Evolutionary conservation across 257 asterid species (phyloP), one percentile per base, ranked within the genome.

Genomic region (Perilla frutescens): DNA sequence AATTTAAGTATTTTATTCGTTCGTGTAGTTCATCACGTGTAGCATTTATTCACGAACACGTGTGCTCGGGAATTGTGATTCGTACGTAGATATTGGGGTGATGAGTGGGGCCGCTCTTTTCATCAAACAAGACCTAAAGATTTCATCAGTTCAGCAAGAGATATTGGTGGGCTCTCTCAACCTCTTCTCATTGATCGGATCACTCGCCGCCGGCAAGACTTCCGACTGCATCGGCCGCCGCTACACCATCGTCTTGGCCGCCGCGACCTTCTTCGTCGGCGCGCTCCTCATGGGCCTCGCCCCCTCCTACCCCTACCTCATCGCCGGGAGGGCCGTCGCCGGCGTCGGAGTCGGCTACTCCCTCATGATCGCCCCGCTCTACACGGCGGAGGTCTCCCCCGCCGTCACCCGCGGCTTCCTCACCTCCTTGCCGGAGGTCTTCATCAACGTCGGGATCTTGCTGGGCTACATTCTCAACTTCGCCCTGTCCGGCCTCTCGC

Each of bases 331-430:
- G 56, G 67, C 76, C 20, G 69, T 90, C 2, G 96, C 97, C 70
- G 97, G 96, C 7, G 68, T 88, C 29, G 96, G 97, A 1, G 96
- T 92, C 11, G 97, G 96, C 0, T 92, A 77, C 71, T 85, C 96
- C 0, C 89, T 92, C 62, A 92, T 90, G 97, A 88, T 90, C 15
- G 96, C 97, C 2, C 97, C 97, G 7, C 86, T 92, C 3, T 92
- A 92, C 85, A 85, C 93, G 13, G 87, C 92, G 6, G 96, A 92
- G 83, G 62, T 90, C 31, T 92, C 97, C 7, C 96, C 96, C 20
- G 80, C 91, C 49, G 71, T 76, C 81, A 80, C 96, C 10, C 96
- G 97, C 20, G 96, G 97, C 44, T 82, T 92, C 72, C 87, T 92
- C 37, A 75, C 97, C 3, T 88, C 97, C n/a, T 80, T 92, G 12